A percentile compares a stretch with the other conserved stretches of the same genome.
Conservation (phyloP, 768 basidiomycete species). For the Sistotremastrum niveocremeum region DNA sequence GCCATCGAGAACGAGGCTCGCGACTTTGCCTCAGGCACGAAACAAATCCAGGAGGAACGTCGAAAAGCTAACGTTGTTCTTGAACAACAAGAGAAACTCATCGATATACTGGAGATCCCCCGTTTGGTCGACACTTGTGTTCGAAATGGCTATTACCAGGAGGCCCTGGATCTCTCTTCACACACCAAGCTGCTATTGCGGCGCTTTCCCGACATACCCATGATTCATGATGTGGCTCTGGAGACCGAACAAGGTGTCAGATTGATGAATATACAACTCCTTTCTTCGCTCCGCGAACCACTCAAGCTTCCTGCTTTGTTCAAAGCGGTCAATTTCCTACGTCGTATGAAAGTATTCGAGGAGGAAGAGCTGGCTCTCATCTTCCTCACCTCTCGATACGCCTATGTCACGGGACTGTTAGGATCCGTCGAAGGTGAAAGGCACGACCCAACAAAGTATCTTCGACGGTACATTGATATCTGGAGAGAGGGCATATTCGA, state of each 20-base stretch:
- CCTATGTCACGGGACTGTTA: slow-evolving; percentile 45
- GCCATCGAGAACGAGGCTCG: slow-evolving; percentile 60
- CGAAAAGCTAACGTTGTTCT: slow-evolving; percentile 72
- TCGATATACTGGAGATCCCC: slow-evolving; percentile 84
- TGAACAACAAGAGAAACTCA: slow-evolving; percentile 87
- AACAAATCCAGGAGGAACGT: slow-evolving; percentile 55
- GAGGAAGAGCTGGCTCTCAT: slow-evolving; percentile 73
- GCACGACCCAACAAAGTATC: slow-evolving; percentile 61
- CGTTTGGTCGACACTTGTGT: slow-evolving; percentile 88
- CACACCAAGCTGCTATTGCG: slow-evolving; percentile 46
- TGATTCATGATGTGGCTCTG: slow-evolving; percentile 47
- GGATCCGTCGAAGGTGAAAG: slow-evolving; percentile 42
- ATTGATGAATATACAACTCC: slow-evolving; percentile 66
- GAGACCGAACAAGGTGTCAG: slow-evolving; percentile 57
- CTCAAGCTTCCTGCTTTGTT: slow-evolving; percentile 81
- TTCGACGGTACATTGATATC: slow-evolving; percentile 77
- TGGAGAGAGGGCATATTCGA: slow-evolving; percentile 93
- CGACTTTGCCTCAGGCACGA: slow-evolving; percentile 57
- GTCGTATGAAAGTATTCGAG: slow-evolving; percentile 68
- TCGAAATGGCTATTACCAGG: slow-evolving; percentile 82
- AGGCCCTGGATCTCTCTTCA: slow-evolving; percentile 73
- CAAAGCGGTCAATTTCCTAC: slow-evolving; percentile 79
- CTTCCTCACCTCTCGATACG: slow-evolving; percentile 64
- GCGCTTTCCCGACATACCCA: slow-evolving; percentile 28
- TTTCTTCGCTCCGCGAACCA: slow-evolving; percentile 68